These are phyloP conservation scores for Didymella sp. DNA, from an alignment of 2,329 filamentous ascomycete species.

Conservation along the genomic window DNA sequence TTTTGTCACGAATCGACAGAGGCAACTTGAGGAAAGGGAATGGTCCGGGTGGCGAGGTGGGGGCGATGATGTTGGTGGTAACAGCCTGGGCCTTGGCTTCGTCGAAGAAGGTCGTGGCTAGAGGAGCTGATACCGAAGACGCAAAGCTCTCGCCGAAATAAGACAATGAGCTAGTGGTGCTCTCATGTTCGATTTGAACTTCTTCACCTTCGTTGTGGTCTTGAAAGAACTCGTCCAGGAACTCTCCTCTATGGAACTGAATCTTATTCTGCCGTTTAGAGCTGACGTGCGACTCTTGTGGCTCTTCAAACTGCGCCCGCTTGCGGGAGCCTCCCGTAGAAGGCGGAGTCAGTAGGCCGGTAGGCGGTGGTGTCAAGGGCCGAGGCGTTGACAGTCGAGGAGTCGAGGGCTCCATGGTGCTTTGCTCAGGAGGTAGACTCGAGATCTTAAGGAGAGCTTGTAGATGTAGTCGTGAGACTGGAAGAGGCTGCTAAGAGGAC, in stretches of 20 bases:
- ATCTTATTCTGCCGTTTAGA: not conserved
- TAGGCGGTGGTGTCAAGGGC: too few relatives aligned
- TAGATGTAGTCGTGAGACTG: too few relatives aligned
- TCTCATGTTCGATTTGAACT: not conserved
- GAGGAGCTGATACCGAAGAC: not conserved
- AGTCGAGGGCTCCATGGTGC: constrained; percentile 7
- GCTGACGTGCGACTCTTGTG: not conserved
- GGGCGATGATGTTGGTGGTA: not conserved
- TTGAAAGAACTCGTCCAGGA: not conserved
- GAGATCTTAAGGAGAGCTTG: not conserved
- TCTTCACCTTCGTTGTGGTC: not conserved
- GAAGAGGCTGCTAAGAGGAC: not conserved
- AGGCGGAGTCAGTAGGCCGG: constrained; percentile 30
- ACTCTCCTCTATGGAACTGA: not conserved
- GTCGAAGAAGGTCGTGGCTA: not conserved
- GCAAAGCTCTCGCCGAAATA: not conserved
- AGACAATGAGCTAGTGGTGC: not conserved
- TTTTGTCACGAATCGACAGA: constrained; percentile 24
- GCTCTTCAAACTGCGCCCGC: not conserved
- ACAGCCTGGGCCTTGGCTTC: constrained; percentile 2
- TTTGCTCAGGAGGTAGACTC: not conserved
- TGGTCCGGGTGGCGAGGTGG: not conserved
- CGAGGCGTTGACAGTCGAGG: constrained; percentile 22
- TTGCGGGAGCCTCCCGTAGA: constrained; percentile 24
- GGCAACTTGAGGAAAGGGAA: constrained; percentile 37